These are phyloP conservation scores for Phlebiopsis gigantea DNA, from an alignment of 768 basidiomycete genomes.

Conservation along the genomic window DNA sequence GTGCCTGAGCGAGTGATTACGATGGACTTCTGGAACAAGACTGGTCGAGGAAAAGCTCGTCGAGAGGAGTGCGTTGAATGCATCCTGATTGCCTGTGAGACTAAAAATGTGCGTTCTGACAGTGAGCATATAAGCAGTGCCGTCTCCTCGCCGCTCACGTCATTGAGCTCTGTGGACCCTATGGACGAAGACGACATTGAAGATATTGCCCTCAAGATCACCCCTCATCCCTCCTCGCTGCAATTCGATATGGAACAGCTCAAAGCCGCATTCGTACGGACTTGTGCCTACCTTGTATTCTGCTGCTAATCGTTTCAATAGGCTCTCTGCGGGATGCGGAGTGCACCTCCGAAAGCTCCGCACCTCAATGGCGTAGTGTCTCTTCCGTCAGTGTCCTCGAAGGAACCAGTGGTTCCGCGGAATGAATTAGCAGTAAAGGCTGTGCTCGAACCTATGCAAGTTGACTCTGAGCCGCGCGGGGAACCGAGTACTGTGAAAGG, in stretches of 20 bases:
- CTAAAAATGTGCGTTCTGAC: conserved; percentile 9
- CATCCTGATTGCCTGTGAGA: neutral
- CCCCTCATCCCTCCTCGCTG: conserved; percentile 4
- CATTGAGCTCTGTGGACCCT: conserved; percentile 49
- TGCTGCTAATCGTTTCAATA: neutral
- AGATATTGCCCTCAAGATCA: conserved; percentile 20
- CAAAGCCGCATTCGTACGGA: conserved; percentile 52
- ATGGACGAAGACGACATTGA: conserved; percentile 64
- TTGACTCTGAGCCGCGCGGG: neutral
- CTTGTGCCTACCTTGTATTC: neutral
- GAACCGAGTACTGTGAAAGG: neutral
- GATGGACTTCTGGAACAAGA: conserved; percentile 93
- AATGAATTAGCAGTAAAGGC: neutral
- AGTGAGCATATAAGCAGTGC: conserved; percentile 37
- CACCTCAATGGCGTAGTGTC: neutral
- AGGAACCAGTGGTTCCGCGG: neutral
- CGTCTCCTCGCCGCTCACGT: conserved; percentile 69
- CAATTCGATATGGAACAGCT: conserved; percentile 42
- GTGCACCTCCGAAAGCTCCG: neutral
- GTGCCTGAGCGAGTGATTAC: conserved; percentile 90
- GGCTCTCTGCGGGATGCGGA: conserved; percentile 1
- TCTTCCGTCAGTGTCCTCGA: neutral
- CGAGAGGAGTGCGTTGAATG: conserved; percentile 34
- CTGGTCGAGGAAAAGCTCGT: conserved; percentile 39
- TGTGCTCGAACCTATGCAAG: neutral